Conservation (phyloP, 2,329 filamentous ascomycete species). For the Blastomyces silverae region DNA sequence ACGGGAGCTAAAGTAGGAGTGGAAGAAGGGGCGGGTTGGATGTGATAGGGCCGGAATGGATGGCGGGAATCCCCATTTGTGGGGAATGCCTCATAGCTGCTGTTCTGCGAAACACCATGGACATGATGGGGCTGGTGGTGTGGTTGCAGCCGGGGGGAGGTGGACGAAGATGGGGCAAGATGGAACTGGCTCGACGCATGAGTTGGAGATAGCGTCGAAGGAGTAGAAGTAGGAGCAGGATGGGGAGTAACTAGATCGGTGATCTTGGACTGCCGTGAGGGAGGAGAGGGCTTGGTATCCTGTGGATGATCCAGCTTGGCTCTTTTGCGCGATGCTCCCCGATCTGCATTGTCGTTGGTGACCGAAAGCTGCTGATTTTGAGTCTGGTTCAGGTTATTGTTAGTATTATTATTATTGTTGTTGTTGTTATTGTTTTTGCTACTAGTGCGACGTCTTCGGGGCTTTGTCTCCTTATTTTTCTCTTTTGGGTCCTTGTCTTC, state of each 20-base stretch:
- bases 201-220: conserved; percentile 8
- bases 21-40: conserved; percentile 43
- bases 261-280: conserved; percentile 36
- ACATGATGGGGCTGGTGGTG: conserved; percentile 16
- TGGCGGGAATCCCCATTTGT: conserved; percentile 45
- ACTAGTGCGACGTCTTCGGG: conserved; percentile 18
- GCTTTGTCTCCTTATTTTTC: conserved; percentile 17
- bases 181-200: conserved; percentile 7
- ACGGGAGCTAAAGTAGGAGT: conserved; percentile 36
- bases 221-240: conserved; percentile 1
- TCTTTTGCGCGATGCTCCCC: conserved; percentile 41
- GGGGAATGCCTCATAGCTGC: conserved; percentile 39
- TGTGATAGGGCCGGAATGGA: conserved; percentile 54
- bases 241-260: conserved; percentile 34
- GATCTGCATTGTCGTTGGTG: conserved; percentile 20
- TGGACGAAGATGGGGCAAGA: conserved; percentile 16
- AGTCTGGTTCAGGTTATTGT: conserved; percentile 23
- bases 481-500: conserved; percentile 27
- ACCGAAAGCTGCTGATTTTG: conserved; percentile 19
- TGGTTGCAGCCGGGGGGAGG: conserved; percentile 17
- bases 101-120: conserved; percentile 28
- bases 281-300: conserved; percentile 23
- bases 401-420: conserved; percentile 14
- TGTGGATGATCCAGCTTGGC: conserved; percentile 36
- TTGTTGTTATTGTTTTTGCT: conserved; percentile 3